A percentile compares a stretch with the other conserved stretches of the same genome.
Evolutionary conservation across 2,329 filamentous ascomycete species (phyloP).

Genomic region (Rasamsonia emersonii): DNA sequence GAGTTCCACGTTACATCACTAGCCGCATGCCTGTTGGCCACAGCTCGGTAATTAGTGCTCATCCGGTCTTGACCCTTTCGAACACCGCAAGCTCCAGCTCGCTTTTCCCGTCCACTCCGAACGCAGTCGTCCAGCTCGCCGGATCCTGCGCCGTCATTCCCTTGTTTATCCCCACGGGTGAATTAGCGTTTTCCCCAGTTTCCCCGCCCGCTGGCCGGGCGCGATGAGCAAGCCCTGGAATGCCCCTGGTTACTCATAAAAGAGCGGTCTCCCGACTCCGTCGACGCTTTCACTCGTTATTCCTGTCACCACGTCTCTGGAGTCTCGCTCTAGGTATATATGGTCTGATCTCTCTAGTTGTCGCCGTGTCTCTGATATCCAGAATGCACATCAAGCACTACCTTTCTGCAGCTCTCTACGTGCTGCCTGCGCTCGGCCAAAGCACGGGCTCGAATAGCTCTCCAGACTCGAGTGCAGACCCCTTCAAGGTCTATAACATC

Average conservation of each 20-base stretch:
- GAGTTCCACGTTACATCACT: too few species aligned
- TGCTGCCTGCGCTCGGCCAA: conserved; percentile 21
- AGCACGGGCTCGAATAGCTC: conserved; percentile 11
- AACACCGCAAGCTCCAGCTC: too few species aligned
- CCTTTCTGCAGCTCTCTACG: conserved; percentile 23
- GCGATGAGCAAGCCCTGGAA: conserved; percentile 10
- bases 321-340: conserved; percentile 20
- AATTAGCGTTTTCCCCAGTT: too few species aligned
- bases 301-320: conserved; percentile 21
- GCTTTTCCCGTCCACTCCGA: too few species aligned
- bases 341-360: conserved; percentile 20
- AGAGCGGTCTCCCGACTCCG: conserved; percentile 12
- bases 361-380: conserved; percentile 20
- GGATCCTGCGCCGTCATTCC: too few species aligned
- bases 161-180: too few species aligned
- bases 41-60: too few species aligned
- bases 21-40: too few species aligned
- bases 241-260: conserved; percentile 9
- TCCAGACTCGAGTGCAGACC: conserved; percentile 13
- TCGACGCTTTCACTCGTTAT: conserved; percentile 18
- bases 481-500: conserved; percentile 38
- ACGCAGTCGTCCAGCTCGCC: too few species aligned
- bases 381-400: conserved; percentile 30
- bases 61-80: too few species aligned
- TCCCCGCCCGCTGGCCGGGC: too few species aligned